Conservation (phyloP, 2,329 filamentous ascomycete species). For the Ascochyta viciae-villosae region DNA sequence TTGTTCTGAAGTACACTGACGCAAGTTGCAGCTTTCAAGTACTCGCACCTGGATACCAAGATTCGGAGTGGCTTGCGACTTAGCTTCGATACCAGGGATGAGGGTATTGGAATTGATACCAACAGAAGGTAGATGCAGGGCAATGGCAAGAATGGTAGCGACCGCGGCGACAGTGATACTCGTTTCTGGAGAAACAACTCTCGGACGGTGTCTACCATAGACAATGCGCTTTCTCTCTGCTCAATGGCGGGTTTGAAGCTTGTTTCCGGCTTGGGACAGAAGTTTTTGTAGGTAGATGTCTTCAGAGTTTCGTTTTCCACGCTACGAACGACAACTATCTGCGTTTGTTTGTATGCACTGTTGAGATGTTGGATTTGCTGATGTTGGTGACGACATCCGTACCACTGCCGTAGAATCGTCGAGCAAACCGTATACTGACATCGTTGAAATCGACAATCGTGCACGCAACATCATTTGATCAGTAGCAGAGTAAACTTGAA, state of each 20-base stretch:
- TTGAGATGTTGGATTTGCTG: background rate
- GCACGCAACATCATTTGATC: background rate
- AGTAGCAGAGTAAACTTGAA: background rate
- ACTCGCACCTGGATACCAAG: background rate
- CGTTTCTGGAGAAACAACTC: background rate
- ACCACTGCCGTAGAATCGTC: background rate
- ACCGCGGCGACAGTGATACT: background rate
- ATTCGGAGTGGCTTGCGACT: background rate
- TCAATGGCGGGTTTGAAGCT: background rate
- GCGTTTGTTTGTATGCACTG: background rate
- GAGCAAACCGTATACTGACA: too few species aligned
- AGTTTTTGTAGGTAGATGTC: background rate
- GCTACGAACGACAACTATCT: background rate
- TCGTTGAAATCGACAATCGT: background rate
- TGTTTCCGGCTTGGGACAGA: background rate
- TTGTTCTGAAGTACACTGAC: background rate
- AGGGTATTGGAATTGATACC: background rate
- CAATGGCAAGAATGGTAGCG: background rate
- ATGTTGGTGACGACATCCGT: background rate
- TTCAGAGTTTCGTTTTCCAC: background rate
- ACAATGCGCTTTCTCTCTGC: too few species aligned
- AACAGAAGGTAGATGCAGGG: background rate
- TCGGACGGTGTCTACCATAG: too few species aligned
- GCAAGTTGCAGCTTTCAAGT: background rate
- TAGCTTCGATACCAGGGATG: background rate